A percentile compares a stretch with the other conserved stretches of the same genome.
phyloP scores from a whole-genome alignment of 2,329 filamentous ascomycete species.

The Botryotinia narcissicola region DNA sequence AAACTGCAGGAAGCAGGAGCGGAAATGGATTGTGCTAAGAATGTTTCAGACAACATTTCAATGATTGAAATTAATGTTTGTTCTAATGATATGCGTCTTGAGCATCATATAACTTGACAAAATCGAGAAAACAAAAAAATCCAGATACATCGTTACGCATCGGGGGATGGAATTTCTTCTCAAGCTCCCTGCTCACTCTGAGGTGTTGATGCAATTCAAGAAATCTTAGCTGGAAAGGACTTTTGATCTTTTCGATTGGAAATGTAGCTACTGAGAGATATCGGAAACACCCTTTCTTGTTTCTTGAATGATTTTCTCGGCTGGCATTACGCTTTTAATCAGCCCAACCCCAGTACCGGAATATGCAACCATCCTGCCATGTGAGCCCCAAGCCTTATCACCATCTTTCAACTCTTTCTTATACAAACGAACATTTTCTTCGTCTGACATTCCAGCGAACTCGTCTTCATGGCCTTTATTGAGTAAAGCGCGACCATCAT shows the following conservation, averaged over 20 bases:
- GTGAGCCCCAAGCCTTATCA: conserved; percentile 50
- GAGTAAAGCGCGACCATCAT: conserved; percentile 56
- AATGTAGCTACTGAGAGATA: neutral
- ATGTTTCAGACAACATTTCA: neutral
- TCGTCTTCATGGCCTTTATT: conserved; percentile 52
- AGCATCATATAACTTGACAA: neutral
- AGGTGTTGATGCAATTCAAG: neutral
- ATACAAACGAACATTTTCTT: conserved; percentile 45
- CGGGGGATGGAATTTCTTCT: neutral
- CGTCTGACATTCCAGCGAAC: conserved; percentile 39
- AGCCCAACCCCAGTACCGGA: conserved; percentile 62
- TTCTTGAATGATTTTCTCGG: conserved; percentile 48
- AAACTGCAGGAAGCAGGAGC: neutral
- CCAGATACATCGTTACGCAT: neutral
- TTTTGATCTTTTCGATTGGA: neutral
- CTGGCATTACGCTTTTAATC: conserved; percentile 48
- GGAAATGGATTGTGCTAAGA: neutral
- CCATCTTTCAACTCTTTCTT: conserved; percentile 46
- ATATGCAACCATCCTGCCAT: conserved; percentile 59
- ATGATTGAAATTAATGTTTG: too few species aligned
- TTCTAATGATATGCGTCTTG: neutral
- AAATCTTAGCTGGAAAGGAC: neutral
- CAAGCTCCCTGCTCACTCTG: neutral
- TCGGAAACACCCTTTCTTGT: neutral
- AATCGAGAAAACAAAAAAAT: neutral